Evolutionary conservation across 139 green algal species (phyloP).

Genomic region (Choricystis sp.): DNA sequence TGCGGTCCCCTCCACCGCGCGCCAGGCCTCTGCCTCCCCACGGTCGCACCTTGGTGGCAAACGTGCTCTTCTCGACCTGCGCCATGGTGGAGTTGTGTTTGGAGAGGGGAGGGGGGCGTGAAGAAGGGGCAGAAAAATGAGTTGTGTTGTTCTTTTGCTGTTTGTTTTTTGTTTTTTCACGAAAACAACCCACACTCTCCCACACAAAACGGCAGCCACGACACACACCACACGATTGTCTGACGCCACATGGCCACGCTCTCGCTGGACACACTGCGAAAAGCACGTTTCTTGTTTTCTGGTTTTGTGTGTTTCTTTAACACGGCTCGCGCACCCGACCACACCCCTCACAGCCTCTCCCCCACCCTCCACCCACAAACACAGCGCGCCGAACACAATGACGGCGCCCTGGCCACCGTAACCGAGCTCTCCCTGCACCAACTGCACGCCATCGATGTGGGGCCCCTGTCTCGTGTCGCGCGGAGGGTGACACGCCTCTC

Average conservation of each 20-base stretch:
- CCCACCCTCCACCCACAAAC: background rate
- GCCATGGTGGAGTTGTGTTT: background rate
- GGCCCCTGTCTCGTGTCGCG: too few relatives aligned
- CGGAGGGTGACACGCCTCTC: too few relatives aligned
- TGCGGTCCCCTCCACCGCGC: background rate
- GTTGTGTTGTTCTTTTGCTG: background rate
- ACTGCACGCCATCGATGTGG: too few relatives aligned
- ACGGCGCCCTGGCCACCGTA: background rate
- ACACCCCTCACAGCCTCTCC: too few relatives aligned
- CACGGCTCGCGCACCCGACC: background rate
- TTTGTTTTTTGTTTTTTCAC: background rate
- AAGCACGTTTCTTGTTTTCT: background rate
- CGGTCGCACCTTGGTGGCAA: slow-evolving; percentile 56
- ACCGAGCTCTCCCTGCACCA: background rate
- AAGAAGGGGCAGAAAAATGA: background rate
- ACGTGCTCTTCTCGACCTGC: slow-evolving; percentile 42
- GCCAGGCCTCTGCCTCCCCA: background rate
- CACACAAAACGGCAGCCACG: too few relatives aligned
- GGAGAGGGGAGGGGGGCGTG: background rate
- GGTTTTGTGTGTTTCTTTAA: background rate
- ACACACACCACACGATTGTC: too few relatives aligned
- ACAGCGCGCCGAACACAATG: background rate
- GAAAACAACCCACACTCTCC: too few relatives aligned
- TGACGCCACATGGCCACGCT: too few relatives aligned
- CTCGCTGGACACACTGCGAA: too few relatives aligned